Percentiles rank a stretch among this genome's conserved stretches.
phyloP scores from a whole-genome alignment of 2,329 filamentous ascomycete genomes.

The Claviceps sorghi region DNA sequence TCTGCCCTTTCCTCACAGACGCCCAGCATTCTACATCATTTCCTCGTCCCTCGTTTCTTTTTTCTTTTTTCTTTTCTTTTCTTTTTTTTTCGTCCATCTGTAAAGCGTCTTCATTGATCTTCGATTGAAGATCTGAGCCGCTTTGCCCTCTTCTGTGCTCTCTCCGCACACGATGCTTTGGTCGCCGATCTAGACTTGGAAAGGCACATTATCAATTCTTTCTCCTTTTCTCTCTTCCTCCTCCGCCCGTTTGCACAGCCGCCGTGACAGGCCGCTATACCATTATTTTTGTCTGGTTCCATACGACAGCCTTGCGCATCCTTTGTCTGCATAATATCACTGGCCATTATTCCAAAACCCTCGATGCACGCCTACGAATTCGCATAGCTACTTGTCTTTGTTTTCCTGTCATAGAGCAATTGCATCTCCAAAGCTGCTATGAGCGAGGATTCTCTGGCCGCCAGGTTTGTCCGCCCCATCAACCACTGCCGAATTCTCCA shows the following conservation, averaged over 20 bases:
- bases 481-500: conserved; percentile 3
- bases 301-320: background rate
- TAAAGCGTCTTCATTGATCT: background rate
- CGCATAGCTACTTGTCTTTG: background rate
- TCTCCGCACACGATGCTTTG: too few species aligned
- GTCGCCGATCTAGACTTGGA: too few species aligned
- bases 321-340: conserved; percentile 1
- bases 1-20: conserved; percentile 3
- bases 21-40: background rate
- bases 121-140: too few species aligned
- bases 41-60: conserved; percentile 2
- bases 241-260: too few species aligned
- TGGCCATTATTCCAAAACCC: background rate
- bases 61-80: background rate
- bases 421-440: conserved; percentile 34
- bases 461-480: conserved; percentile 28
- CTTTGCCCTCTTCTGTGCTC: too few species aligned
- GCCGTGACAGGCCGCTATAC: too few species aligned
- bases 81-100: background rate
- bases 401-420: conserved; percentile 4
- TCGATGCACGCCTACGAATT: conserved; percentile 6
- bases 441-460: conserved; percentile 43
- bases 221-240: too few species aligned
- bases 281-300: background rate
- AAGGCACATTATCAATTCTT: too few species aligned